Percentiles rank a stretch among this genome's conserved stretches.
These are phyloP conservation scores for Fraxinus velutina DNA, from an alignment of 305 asterid species.

Conservation along the genomic window DNA sequence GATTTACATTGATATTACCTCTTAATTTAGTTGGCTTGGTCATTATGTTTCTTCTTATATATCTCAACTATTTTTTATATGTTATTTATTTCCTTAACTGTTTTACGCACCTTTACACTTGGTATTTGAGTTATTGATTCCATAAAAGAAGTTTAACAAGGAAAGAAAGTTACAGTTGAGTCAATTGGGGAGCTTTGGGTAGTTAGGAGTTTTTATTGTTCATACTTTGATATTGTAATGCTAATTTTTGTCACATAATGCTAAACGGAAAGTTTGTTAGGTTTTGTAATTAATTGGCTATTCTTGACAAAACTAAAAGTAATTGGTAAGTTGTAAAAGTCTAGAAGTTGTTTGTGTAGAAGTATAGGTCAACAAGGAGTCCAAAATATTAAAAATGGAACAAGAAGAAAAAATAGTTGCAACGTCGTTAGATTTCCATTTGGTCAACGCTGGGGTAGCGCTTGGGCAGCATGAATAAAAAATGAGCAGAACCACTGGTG, in stretches of 20 bases:
- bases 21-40: background rate
- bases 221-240: background rate
- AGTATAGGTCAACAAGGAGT: background rate
- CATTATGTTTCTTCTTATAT: background rate
- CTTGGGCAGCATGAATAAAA: background rate
- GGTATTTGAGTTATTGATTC: background rate
- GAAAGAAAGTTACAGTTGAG: background rate
- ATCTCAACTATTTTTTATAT: background rate
- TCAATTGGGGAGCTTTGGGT: background rate
- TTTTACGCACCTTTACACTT: background rate
- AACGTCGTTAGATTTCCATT: background rate
- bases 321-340: background rate
- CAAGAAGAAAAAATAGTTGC: background rate
- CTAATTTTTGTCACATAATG: background rate
- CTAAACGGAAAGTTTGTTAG: background rate
- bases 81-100: background rate
- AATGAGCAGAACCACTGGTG: background rate
- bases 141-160: background rate
- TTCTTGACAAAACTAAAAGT: background rate
- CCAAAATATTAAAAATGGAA: background rate
- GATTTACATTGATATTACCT: background rate
- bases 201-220: background rate
- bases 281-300: background rate
- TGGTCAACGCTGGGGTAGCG: background rate
- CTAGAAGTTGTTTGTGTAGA: background rate